Conservation (phyloP, 1,139 yeast genomes). For the Debaryomyces singareniensis region DNA sequence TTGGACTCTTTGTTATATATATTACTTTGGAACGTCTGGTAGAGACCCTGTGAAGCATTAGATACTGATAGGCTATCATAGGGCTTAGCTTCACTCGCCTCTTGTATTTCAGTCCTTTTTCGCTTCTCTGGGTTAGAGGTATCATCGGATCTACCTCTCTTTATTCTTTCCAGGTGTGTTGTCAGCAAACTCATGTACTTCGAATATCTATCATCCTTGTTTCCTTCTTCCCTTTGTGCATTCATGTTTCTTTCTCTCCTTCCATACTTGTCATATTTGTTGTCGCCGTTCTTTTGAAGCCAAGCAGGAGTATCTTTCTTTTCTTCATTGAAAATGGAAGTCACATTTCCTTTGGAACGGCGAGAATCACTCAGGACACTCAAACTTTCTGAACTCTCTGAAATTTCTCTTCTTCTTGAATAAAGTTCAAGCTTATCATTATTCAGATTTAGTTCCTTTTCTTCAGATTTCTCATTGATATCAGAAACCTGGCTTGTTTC, state of each 20-base stretch:
- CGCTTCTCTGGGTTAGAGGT: slow-evolving; percentile 2
- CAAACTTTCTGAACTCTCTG: no score
- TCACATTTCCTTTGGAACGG: slow-evolving; percentile 4
- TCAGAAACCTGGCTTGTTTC: no score
- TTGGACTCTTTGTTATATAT: slow-evolving; percentile 28
- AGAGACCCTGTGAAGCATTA: slow-evolving; percentile 23
- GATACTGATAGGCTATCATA: slow-evolving; percentile 27
- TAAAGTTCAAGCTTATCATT: slow-evolving; percentile 6
- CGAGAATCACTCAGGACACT: no score
- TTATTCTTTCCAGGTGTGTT: slow-evolving; percentile 1
- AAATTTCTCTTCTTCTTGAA: slow-evolving; percentile 22
- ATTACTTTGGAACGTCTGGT: slow-evolving; percentile 37
- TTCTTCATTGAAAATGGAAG: slow-evolving; percentile 22
- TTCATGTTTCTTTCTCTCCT: slow-evolving; percentile 1
- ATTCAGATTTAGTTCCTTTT: neutral
- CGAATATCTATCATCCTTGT: slow-evolving; percentile 19
- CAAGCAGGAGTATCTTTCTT: slow-evolving; percentile 33
- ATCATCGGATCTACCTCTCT: slow-evolving; percentile 1
- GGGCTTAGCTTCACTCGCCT: slow-evolving; percentile 17
- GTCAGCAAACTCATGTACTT: slow-evolving; percentile 13
- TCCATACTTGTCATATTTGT: slow-evolving; percentile 39
- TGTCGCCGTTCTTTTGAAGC: slow-evolving; percentile 24
- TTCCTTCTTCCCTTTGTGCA: slow-evolving; percentile 2
- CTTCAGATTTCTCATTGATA: no score
- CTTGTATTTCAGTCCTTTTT: slow-evolving; percentile 7